phyloP scores from a whole-genome alignment of 2,329 filamentous ascomycete genomes.

The Penicillium sclerotigenum region DNA sequence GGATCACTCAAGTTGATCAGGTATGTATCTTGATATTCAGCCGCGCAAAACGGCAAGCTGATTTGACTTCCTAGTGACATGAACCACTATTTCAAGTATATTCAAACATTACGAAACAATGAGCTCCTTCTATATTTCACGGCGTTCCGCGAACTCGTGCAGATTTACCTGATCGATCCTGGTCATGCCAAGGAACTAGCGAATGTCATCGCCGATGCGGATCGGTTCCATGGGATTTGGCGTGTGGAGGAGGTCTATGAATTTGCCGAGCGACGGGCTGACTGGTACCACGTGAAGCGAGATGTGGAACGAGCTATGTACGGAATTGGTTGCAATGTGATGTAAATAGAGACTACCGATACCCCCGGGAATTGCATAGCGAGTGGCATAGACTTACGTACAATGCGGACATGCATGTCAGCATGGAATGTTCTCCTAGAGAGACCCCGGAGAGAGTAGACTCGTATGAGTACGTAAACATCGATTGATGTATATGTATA shows the following conservation, averaged over 20 bases:
- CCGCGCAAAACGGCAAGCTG: background rate
- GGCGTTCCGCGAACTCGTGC: slow-evolving; percentile 84
- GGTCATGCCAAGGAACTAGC: slow-evolving; percentile 91
- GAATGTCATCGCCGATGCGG: slow-evolving; percentile 85
- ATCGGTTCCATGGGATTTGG: slow-evolving; percentile 88
- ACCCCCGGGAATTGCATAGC: slow-evolving; percentile 19
- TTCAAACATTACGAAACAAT: slow-evolving; percentile 75
- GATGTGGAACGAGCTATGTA: slow-evolving; percentile 97
- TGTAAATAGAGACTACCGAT: slow-evolving; percentile 54
- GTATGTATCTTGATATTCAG: slow-evolving; percentile 34
- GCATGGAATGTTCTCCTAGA: background rate
- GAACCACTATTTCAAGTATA: slow-evolving; percentile 86
- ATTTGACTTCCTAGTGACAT: slow-evolving; percentile 64
- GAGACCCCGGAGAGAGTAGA: background rate
- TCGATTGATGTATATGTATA: background rate
- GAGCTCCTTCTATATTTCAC: slow-evolving; percentile 87
- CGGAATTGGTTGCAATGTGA: slow-evolving; percentile 80
- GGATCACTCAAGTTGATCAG: slow-evolving; percentile 87
- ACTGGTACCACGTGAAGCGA: slow-evolving; percentile 88
- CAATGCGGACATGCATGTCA: slow-evolving; percentile 8
- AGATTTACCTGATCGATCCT: slow-evolving; percentile 90
- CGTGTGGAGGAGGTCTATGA: slow-evolving; percentile 96
- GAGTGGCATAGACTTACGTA: slow-evolving; percentile 1
- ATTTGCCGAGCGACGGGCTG: slow-evolving; percentile 87
- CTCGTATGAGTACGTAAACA: background rate